Evolutionary conservation across 306 rosid species (phyloP).

Genomic region (Dryas drummondii): DNA sequence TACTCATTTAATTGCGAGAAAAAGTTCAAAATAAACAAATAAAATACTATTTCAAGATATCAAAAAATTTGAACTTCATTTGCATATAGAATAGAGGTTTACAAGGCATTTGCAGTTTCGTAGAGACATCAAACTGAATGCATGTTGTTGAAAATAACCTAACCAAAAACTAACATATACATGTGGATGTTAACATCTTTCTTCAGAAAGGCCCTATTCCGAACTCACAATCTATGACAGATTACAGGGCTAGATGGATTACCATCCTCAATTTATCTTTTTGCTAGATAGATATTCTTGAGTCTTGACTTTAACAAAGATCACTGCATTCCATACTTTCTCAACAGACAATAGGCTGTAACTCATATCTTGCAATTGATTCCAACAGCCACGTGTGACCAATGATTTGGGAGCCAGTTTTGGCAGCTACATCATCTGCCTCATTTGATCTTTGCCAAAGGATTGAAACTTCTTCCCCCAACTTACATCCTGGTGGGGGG

Average conservation of each 20-base stretch:
- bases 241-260: not conserved
- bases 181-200: not conserved
- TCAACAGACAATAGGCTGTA: conserved; percentile 63
- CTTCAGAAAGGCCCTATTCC: not conserved
- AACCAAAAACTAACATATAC: not conserved
- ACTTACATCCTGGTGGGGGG: conserved; percentile 67
- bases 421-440: conserved; percentile 68
- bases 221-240: not conserved
- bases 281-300: not conserved
- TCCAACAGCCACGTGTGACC: conserved; percentile 91
- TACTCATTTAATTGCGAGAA: no score
- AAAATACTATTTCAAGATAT: not conserved
- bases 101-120: no score
- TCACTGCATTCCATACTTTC: conserved; percentile 12
- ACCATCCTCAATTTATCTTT: not conserved
- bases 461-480: conserved; percentile 82
- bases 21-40: not conserved
- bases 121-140: no score
- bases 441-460: conserved; percentile 78
- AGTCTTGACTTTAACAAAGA: not conserved
- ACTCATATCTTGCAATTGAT: conserved; percentile 68
- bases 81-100: no score
- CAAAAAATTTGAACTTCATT: no score
- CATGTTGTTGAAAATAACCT: no score
- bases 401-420: conserved; percentile 50